These are phyloP conservation scores for Cladosporium sp. DNA, from an alignment of 2,329 filamentous ascomycete species.

Conservation along the genomic window DNA sequence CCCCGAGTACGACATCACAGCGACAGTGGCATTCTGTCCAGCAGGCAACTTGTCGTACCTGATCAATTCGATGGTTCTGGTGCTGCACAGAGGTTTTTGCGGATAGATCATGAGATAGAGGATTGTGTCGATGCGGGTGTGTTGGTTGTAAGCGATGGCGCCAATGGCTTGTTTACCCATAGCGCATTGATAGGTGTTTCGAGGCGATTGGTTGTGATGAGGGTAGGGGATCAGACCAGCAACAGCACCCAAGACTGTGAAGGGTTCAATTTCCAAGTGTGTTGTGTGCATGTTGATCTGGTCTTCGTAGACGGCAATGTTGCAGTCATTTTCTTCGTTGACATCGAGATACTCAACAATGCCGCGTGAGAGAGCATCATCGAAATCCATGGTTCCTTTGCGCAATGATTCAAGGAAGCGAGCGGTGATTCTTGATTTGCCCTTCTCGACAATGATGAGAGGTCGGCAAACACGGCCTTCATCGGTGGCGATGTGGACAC, in stretches of 20 bases:
- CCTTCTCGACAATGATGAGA: slow-evolving; percentile 89
- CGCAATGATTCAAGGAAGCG: slow-evolving; percentile 76
- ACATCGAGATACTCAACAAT: slow-evolving; percentile 95
- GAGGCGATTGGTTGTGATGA: slow-evolving; percentile 96
- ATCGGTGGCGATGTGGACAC: slow-evolving; percentile 92
- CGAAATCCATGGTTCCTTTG: slow-evolving; percentile 78
- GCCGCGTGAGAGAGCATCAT: slow-evolving; percentile 85
- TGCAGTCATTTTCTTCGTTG: slow-evolving; percentile 95
- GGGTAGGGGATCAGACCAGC: slow-evolving; percentile 96
- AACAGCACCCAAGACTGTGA: slow-evolving; percentile 91
- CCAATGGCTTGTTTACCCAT: slow-evolving; percentile 99
- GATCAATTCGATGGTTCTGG: slow-evolving; percentile 90
- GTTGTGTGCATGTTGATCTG: slow-evolving; percentile 80
- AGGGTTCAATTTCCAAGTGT: slow-evolving; percentile 95
- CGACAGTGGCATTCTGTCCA: slow-evolving; percentile 93
- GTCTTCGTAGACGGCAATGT: slow-evolving; percentile 83
- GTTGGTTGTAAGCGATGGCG: slow-evolving; percentile 96
- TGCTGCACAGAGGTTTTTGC: slow-evolving; percentile 95
- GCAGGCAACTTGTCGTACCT: slow-evolving; percentile 97
- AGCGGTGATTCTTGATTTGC: slow-evolving; percentile 70
- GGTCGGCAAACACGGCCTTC: slow-evolving; percentile 95
- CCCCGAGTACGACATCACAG: slow-evolving; percentile 98
- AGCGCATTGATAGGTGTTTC: slow-evolving; percentile 98
- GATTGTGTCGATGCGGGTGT: slow-evolving; percentile 91
- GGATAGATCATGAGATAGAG: slow-evolving; percentile 97